Evolutionary conservation across 176 grass and related monocot genomes (phyloP).

Genomic region (Paspalum vaginatum): DNA sequence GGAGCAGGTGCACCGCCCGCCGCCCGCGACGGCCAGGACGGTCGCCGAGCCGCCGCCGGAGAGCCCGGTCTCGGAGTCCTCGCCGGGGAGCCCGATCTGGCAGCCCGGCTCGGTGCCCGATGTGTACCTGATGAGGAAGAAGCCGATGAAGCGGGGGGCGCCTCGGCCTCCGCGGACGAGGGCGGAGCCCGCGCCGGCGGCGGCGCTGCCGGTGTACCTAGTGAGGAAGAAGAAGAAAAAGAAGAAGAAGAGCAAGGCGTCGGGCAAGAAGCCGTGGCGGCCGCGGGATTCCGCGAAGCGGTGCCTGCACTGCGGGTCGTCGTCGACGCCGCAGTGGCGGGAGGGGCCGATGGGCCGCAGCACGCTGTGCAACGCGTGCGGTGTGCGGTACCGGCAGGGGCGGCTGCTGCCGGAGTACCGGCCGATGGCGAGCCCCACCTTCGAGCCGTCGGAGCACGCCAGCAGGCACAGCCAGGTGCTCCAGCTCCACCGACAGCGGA

Average conservation of each 20-base stretch:
- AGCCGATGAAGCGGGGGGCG: neutral
- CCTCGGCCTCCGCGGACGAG: neutral
- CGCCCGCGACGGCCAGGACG: constrained; percentile 3
- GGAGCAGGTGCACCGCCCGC: constrained; percentile 49
- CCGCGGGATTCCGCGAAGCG: neutral
- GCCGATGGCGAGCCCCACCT: constrained; percentile 69
- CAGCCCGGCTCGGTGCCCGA: constrained; percentile 3
- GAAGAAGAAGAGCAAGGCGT: neutral
- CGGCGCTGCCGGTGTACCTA: neutral
- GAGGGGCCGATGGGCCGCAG: constrained; percentile 71
- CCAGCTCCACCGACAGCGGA: constrained; percentile 48
- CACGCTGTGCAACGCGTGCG: constrained; percentile 93
- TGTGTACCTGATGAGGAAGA: constrained; percentile 49
- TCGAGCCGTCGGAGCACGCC: constrained; percentile 63
- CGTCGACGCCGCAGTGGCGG: constrained; percentile 86
- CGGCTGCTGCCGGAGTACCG: constrained; percentile 88
- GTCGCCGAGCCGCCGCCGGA: neutral
- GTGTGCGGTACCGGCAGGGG: constrained; percentile 70
- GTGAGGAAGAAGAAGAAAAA: constrained; percentile 45
- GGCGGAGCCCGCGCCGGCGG: neutral
- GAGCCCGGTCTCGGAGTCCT: constrained; percentile 48
- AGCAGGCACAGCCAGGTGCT: constrained; percentile 72
- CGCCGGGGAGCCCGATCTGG: constrained; percentile 46
- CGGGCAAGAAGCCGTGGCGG: neutral
- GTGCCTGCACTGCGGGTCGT: constrained; percentile 72